phyloP scores from a whole-genome alignment of 495 filamentous ascomycete genomes.

The Rusavskia elegans region DNA sequence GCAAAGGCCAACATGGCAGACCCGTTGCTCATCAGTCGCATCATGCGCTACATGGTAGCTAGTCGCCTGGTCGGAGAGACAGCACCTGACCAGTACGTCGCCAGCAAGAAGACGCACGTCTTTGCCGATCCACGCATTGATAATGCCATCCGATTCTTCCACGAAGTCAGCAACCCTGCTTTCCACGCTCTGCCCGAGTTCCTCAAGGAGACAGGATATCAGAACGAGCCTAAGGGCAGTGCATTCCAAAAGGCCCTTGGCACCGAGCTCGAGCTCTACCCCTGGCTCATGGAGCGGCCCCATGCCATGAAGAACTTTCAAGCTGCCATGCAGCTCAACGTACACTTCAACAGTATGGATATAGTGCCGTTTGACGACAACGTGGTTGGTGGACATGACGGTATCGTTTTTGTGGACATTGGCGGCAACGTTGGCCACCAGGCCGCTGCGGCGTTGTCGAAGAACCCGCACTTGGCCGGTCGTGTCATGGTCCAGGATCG shows the following conservation, averaged over 20 bases:
- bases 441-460: not conserved
- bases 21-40: too few species aligned
- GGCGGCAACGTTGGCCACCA: not conserved
- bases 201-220: conserved; percentile 17
- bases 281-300: conserved; percentile 24
- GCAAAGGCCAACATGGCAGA: too few species aligned
- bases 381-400: not conserved
- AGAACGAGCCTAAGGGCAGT: conserved; percentile 9
- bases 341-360: conserved; percentile 11
- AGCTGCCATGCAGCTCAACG: conserved; percentile 17
- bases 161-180: too few species aligned
- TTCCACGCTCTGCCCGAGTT: conserved; percentile 10
- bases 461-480: not conserved
- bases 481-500: not conserved
- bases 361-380: conserved; percentile 16
- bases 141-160: too few species aligned
- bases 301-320: conserved; percentile 22
- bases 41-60: too few species aligned
- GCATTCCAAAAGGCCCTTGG: conserved; percentile 24
- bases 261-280: conserved; percentile 23
- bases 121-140: too few species aligned
- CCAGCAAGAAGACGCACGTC: too few species aligned
- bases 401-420: not conserved
- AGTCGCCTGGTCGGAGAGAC: too few species aligned
- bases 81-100: too few species aligned